These are phyloP conservation scores for Phytophthora meadii DNA, from an alignment of 352 stramenopile genomes.

Conservation along the genomic window DNA sequence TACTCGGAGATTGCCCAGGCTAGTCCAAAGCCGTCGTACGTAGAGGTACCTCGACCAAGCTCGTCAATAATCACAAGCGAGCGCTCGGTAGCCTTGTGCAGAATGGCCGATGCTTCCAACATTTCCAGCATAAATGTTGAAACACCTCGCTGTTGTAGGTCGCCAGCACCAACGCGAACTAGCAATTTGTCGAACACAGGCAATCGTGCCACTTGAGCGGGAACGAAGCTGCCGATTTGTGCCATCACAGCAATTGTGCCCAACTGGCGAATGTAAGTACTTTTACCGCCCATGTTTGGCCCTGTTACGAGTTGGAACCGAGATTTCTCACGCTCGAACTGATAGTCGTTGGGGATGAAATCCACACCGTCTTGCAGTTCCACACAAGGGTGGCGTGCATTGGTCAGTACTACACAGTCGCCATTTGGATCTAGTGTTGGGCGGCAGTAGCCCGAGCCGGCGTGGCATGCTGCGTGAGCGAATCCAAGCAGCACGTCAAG, in stretches of 20 bases:
- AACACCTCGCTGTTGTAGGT: conserved; percentile 97
- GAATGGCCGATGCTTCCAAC: conserved; percentile 97
- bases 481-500: conserved; percentile 97
- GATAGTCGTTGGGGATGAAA: conserved; percentile 99
- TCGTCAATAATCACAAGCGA: conserved; percentile 99
- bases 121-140: conserved; percentile 99
- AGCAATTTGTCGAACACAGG: conserved; percentile 97
- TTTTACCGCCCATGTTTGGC: conserved; percentile 99
- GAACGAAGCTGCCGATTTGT: conserved; percentile 98
- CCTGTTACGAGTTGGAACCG: conserved; percentile 97
- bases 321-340: conserved; percentile 80
- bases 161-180: conserved; percentile 96
- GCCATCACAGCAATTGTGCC: conserved; percentile 96
- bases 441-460: conserved; percentile 80
- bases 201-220: conserved; percentile 90
- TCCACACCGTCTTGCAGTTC: conserved; percentile 96
- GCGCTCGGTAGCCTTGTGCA: conserved; percentile 92
- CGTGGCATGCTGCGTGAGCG: conserved; percentile 94
- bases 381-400: conserved; percentile 97
- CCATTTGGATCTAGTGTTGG: conserved; percentile 65
- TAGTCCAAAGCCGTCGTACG: conserved; percentile 97
- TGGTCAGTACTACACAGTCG: conserved; percentile 74
- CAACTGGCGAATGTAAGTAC: conserved; percentile 98
- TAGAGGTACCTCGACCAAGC: conserved; percentile 97
- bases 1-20: conserved; percentile 99